Evolutionary conservation across 2,329 filamentous ascomycete genomes (phyloP), one percentile per base, ranked within the genome.

Genomic region (Clonostachys chloroleuca): DNA sequence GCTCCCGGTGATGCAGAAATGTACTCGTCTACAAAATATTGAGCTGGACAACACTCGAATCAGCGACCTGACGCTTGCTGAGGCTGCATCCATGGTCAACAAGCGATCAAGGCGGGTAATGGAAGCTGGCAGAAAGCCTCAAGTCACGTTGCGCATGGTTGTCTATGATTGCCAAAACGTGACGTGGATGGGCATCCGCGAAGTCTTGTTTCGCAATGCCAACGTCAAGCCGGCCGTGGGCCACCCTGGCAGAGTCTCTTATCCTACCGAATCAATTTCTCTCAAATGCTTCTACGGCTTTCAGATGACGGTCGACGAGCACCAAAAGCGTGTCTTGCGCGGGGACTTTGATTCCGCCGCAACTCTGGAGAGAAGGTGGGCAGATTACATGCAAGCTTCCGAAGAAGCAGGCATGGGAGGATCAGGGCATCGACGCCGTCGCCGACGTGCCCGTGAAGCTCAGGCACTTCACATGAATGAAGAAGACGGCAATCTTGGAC

Each of bases 281-380:
- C 77, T 97, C 40, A 96, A 96, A 66, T 95, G 91, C 66, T 97
- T 92, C 71, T 95, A 95, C 64, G 90, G 87, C 40, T 96, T 89
- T 81, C 92, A 97, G 68, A 89, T 89, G 69, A 96, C 91, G 0
- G 91, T 96, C 5, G 87, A 96, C 55, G 91, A 96, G 64, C 92
- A 97, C 66, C 91, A 84, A 46, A 92, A 92, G 69, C 82, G 92
- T 5, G 89, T 96, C 1, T 65, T 95, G 45, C 75, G 81, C 5
- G 89, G 89, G 7, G 88, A 96, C 51, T 78, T 90, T 49, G 73
- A 76, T 1, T 78, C 87, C 2, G 94, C 94, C 1, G 77, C 76
- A 36, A 75, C 89, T n/a, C 74, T 97, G 17, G 92, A 96, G 72
- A 78, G 84, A 53, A 95, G 92, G 63, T 97, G 92, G 92, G 86